Base-by-base conservation (phyloP, 2,329 filamentous ascomycete species). In the Coccinonectria pachysandricola region DNA sequence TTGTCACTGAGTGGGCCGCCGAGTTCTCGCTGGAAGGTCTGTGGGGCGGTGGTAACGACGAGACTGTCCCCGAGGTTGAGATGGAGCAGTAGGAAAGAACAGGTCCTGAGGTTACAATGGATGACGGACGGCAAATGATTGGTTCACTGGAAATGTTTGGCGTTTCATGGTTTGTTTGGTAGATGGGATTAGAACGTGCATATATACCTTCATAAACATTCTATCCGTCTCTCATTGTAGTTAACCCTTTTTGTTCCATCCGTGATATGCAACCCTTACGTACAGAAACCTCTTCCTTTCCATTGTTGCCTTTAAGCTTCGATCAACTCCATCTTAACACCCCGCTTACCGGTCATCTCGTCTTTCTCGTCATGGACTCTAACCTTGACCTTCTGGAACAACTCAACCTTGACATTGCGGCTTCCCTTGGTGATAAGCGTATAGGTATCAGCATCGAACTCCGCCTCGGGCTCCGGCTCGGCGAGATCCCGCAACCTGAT, bases 1-100 rank as follows among this genome's bases (percentile, higher is more conserved):
- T 96, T 52, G 86, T 96, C 29, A 82, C 79, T 8, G 79, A 92
- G 53, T 93, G 88, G 86, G 83, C 87, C 6, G 76, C 83, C 45
- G 88, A 96, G 57, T 96, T 98, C 59, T 87, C 88, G 62, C 68
- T 98, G 7, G 91, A 95, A 36, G 91, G 85, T 2, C 60, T 98
- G 9, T 96, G 83, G 81, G 86, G 83, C 8, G 77, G 85, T 49
- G 77, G 85, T 49, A 75, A 50, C 14, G 52, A 42, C 12, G 48
- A 35, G 15, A 47, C 35, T 16, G 49, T 31, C 11, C 48, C 45
- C 6, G 58, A 38, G 4, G 65, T 69, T 31, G 61, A 57, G 26
- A 73, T 74, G 70, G 56, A 67, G 51, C 61, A 66, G 45, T 68
- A 56, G 40, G 18, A 17, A 10, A 26, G 20, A 24, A 21, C 23